Evolutionary conservation across 2,329 filamentous ascomycete species (phyloP).

Genomic region (Stachybotrys echinatus): DNA sequence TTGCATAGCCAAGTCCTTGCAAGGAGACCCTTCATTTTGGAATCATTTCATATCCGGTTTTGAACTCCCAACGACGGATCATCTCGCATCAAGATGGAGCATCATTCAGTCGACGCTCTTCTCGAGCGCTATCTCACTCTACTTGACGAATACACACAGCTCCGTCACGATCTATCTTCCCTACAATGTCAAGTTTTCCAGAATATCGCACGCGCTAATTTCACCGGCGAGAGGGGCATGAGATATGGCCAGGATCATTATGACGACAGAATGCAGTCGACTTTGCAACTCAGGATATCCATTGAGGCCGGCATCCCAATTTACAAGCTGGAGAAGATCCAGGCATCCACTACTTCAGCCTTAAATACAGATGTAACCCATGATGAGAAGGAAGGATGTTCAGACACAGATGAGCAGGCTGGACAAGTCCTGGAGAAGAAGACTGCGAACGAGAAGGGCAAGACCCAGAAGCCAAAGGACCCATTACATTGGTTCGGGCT

Average conservation of each 20-base stretch:
- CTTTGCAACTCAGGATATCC: slow-evolving; percentile 31
- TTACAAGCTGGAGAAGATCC: slow-evolving; percentile 11
- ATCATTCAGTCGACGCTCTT: slow-evolving; percentile 51
- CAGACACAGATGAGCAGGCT: not conserved
- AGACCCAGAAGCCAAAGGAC: slow-evolving; percentile 13
- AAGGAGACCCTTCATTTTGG: no score
- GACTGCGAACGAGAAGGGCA: slow-evolving; percentile 9
- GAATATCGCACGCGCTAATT: slow-evolving; percentile 69
- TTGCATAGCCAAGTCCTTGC: no score
- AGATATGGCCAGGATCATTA: slow-evolving; percentile 67
- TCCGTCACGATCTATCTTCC: slow-evolving; percentile 47
- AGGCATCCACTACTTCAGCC: not conserved
- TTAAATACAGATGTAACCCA: not conserved
- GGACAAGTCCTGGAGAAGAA: slow-evolving; percentile 5
- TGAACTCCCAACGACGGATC: not conserved
- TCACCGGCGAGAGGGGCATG: slow-evolving; percentile 56
- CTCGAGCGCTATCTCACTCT: slow-evolving; percentile 61
- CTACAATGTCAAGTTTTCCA: slow-evolving; percentile 53
- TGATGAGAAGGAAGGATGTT: slow-evolving; percentile 2
- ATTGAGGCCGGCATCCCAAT: slow-evolving; percentile 8
- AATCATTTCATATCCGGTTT: no score
- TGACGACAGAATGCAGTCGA: slow-evolving; percentile 67
- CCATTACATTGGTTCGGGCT: slow-evolving; percentile 56
- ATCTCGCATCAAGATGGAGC: not conserved
- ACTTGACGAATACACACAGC: slow-evolving; percentile 60